Conservation (phyloP, 768 basidiomycete species). For the Macrolepiota dolichaula region DNA sequence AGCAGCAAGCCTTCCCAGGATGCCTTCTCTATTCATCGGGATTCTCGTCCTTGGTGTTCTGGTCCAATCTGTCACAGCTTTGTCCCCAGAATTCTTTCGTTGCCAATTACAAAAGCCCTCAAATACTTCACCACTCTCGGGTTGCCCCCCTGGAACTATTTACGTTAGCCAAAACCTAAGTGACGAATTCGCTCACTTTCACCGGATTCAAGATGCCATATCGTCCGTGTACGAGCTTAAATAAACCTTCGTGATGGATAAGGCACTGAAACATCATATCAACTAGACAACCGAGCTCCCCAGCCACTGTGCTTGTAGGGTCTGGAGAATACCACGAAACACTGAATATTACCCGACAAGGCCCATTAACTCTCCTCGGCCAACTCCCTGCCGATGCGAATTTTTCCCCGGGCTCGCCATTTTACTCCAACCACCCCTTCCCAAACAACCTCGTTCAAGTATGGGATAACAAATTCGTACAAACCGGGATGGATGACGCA, state of each 20-base stretch:
- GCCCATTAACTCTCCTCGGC: conserved; percentile 56
- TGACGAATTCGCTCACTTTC: conserved; percentile 43
- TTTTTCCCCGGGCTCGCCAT: conserved; percentile 7
- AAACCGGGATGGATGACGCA: conserved; percentile 48
- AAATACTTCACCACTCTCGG: conserved; percentile 38
- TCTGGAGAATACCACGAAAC: conserved; percentile 59
- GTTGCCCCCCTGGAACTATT: conserved; percentile 57
- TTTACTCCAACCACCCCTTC: conserved; percentile 31
- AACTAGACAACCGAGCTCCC: conserved; percentile 36
- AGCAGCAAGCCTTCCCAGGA: background rate
- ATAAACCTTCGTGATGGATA: background rate
- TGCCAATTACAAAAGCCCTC: conserved; percentile 52
- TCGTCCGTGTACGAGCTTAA: conserved; percentile 42
- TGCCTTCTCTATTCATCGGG: background rate
- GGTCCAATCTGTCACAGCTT: background rate
- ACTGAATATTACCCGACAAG: conserved; percentile 51
- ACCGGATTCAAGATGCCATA: conserved; percentile 52
- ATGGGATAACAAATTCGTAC: conserved; percentile 44
- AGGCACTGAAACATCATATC: background rate
- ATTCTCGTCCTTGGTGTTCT: background rate
- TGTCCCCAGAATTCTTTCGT: conserved; percentile 39
- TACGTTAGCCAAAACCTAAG: conserved; percentile 48
- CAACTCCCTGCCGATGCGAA: conserved; percentile 1
- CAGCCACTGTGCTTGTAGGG: conserved; percentile 50
- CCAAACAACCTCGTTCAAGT: conserved; percentile 54